Percentiles rank a stretch among this genome's conserved stretches.
Evolutionary conservation across 768 basidiomycete species (phyloP).

Genomic region (Tulasnella calospora): DNA sequence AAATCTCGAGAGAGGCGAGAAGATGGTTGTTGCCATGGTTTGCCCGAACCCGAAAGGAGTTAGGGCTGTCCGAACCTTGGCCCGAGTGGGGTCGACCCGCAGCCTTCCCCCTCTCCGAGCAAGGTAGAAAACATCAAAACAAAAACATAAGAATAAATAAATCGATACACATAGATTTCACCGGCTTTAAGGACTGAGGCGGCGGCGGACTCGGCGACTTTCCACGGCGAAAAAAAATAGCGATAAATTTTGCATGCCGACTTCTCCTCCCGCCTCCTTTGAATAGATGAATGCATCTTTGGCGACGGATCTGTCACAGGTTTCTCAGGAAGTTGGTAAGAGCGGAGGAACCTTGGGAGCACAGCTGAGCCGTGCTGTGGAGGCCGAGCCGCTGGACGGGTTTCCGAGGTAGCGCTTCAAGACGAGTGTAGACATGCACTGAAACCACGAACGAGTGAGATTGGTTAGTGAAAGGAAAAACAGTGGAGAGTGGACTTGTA

Average conservation of each 20-base stretch:
- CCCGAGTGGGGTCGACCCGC: slow-evolving; percentile 1
- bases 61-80: slow-evolving; percentile 8
- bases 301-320: not conserved
- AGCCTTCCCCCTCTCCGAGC: not conserved
- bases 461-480: not conserved
- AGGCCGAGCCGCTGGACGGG: not conserved
- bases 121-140: slow-evolving; percentile 1
- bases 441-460: not conserved
- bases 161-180: not conserved
- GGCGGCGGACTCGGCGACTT: slow-evolving; percentile 7
- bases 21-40: not conserved
- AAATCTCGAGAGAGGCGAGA: slow-evolving; percentile 3
- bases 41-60: not conserved
- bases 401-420: not conserved
- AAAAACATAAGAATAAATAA: not conserved
- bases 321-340: not conserved
- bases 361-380: not conserved
- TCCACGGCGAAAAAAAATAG: not conserved
- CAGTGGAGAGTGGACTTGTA: not conserved
- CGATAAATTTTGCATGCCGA: not conserved
- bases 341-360: not conserved
- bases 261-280: not conserved
- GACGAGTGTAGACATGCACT: not conserved
- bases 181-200: slow-evolving; percentile 7
- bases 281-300: not conserved